Conservation (phyloP, 768 basidiomycete genomes). For the Mycena albidolilacea region DNA sequence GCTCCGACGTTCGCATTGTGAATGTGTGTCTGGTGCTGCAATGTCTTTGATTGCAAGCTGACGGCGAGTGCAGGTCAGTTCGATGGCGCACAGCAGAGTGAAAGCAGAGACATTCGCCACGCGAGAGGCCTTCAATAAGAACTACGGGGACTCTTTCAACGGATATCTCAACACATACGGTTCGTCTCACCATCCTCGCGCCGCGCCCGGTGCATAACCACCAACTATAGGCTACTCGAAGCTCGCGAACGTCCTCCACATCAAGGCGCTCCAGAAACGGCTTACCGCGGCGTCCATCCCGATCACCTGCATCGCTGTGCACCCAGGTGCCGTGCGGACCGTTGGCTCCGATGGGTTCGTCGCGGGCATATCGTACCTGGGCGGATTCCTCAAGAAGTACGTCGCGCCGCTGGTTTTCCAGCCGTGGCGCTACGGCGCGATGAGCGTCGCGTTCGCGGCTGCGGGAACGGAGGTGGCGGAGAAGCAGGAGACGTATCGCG, state of each 20-base stretch:
- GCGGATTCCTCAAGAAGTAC: constrained; percentile 40
- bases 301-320: constrained; percentile 46
- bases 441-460: constrained; percentile 49
- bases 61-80: constrained; percentile 28
- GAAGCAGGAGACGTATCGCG: constrained; percentile 45
- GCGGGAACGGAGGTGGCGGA: constrained; percentile 42
- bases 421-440: constrained; percentile 43
- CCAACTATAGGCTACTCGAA: constrained; percentile 37
- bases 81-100: constrained; percentile 28
- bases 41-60: background rate
- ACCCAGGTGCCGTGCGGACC: constrained; percentile 52
- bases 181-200: background rate
- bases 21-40: constrained; percentile 51
- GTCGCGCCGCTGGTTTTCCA: constrained; percentile 39
- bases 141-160: constrained; percentile 6
- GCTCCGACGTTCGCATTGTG: constrained; percentile 68
- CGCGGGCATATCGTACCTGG: constrained; percentile 18
- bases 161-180: constrained; percentile 36
- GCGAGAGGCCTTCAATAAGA: constrained; percentile 37
- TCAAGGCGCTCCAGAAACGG: constrained; percentile 58
- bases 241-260: constrained; percentile 46
- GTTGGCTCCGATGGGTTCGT: constrained; percentile 16
- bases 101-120: constrained; percentile 34
- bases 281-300: constrained; percentile 46
- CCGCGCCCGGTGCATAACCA: background rate